A percentile compares a stretch with the other conserved stretches of the same genome.
phyloP scores from a whole-genome alignment of 129 eudicot genomes.

The Lactuca saligna region DNA sequence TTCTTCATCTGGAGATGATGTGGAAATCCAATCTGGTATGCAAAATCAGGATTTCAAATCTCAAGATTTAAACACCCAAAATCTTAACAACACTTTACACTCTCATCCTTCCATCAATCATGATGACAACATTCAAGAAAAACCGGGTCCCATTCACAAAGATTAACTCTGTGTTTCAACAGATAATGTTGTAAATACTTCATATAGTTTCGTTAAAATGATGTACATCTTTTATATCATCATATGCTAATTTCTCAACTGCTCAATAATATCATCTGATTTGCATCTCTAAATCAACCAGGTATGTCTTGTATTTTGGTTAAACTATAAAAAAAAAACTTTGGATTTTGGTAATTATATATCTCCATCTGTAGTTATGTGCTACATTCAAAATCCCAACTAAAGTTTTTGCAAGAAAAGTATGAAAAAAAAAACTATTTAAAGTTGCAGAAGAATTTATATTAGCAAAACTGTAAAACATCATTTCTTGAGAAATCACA shows the following conservation, averaged over 20 bases:
- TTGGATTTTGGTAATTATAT: not conserved
- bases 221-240: slow-evolving; percentile 26
- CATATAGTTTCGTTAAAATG: slow-evolving; percentile 43
- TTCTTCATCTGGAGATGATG: slow-evolving; percentile 18
- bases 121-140: slow-evolving; percentile 16
- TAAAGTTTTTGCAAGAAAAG: not conserved
- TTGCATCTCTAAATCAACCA: slow-evolving; percentile 31
- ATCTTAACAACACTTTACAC: slow-evolving; percentile 12
- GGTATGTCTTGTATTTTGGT: slow-evolving; percentile 30
- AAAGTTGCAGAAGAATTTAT: no score
- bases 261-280: slow-evolving; percentile 21
- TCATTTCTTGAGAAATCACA: not conserved
- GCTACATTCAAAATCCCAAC: not conserved
- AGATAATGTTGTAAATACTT: slow-evolving; percentile 25
- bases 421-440: not conserved
- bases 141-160: not conserved
- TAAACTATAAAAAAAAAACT: no score
- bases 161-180: slow-evolving; percentile 17
- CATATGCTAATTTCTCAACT: slow-evolving; percentile 23
- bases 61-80: slow-evolving; percentile 26
- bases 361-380: not conserved
- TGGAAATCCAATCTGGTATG: slow-evolving; percentile 27
- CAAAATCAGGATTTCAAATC: slow-evolving; percentile 30
- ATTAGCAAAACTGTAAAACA: no score
- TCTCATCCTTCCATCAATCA: not conserved